Conservation (phyloP, 257 asterid species). For the Solanum etuberosum region DNA sequence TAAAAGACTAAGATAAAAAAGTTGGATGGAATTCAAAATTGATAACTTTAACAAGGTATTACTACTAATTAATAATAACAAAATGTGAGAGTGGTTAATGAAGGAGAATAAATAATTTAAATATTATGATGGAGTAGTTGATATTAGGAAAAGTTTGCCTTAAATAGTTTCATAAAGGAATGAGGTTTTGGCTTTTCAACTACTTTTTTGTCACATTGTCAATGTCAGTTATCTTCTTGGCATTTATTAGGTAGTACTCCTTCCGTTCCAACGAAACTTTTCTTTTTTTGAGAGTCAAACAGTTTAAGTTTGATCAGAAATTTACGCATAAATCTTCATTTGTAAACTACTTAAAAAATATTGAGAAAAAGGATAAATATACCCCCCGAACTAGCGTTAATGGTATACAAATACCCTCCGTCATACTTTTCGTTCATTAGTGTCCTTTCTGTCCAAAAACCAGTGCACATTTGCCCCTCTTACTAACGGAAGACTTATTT, state of each 20-base stretch:
- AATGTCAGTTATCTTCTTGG: not conserved
- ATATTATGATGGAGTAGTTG: not conserved
- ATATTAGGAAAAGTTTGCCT: not conserved
- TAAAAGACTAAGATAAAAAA: not conserved
- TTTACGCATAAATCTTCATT: too few relatives aligned
- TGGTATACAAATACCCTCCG: too few relatives aligned
- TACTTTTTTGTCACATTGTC: not conserved
- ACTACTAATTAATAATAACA: not conserved
- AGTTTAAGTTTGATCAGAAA: too few relatives aligned
- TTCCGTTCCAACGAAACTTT: too few relatives aligned
- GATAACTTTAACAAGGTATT: not conserved
- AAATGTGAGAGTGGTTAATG: not conserved
- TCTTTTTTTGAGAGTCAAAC: too few relatives aligned
- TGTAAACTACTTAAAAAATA: too few relatives aligned
- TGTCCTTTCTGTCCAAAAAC: too few relatives aligned
- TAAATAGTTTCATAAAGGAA: not conserved
- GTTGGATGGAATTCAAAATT: not conserved
- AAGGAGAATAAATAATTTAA: not conserved
- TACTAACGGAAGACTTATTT: too few relatives aligned
- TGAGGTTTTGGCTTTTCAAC: not conserved
- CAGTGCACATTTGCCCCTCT: too few relatives aligned
- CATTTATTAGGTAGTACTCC: not conserved
- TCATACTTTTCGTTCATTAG: too few relatives aligned
- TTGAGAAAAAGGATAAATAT: too few relatives aligned
- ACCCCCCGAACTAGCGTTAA: too few relatives aligned